These are phyloP conservation scores for Xylaria hypoxylon DNA, from an alignment of 2,329 filamentous ascomycete genomes.

Conservation along the genomic window DNA sequence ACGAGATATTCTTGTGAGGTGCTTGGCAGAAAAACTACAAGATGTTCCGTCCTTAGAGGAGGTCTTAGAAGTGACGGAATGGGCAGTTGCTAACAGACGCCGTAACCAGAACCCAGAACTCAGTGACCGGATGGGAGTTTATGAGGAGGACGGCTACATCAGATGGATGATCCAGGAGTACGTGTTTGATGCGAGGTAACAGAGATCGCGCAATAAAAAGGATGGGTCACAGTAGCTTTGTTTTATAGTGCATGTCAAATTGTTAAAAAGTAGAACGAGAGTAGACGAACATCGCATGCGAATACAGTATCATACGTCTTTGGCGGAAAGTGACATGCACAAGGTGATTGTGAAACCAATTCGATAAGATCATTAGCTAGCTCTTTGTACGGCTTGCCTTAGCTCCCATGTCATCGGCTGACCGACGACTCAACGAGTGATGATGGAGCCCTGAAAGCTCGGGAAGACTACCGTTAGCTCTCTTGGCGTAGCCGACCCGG, in stretches of 20 bases:
- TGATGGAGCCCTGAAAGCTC: background rate
- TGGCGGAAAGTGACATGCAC: background rate
- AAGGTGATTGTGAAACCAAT: background rate
- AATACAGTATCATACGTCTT: background rate
- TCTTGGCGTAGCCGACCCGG: background rate
- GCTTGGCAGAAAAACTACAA: background rate
- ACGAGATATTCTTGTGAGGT: conserved; percentile 12
- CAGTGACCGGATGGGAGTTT: background rate
- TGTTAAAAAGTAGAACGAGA: background rate
- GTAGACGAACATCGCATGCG: no score
- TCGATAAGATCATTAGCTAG: background rate
- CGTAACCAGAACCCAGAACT: conserved; percentile 1
- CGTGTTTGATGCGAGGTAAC: conserved; percentile 1
- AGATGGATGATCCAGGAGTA: background rate
- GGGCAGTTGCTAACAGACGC: background rate
- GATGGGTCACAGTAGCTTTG: background rate
- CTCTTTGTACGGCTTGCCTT: background rate
- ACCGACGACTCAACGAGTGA: background rate
- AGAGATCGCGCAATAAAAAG: background rate
- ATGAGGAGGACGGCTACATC: conserved; percentile 21
- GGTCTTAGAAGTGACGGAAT: conserved; percentile 3
- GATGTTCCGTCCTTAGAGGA: background rate
- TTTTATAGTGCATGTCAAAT: background rate
- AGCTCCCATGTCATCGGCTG: background rate
- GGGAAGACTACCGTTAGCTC: background rate